Evolutionary conservation across 2,329 filamentous ascomycete genomes (phyloP), one percentile per base, ranked within the genome.

Genomic region (Arthrocladium fulminans): DNA sequence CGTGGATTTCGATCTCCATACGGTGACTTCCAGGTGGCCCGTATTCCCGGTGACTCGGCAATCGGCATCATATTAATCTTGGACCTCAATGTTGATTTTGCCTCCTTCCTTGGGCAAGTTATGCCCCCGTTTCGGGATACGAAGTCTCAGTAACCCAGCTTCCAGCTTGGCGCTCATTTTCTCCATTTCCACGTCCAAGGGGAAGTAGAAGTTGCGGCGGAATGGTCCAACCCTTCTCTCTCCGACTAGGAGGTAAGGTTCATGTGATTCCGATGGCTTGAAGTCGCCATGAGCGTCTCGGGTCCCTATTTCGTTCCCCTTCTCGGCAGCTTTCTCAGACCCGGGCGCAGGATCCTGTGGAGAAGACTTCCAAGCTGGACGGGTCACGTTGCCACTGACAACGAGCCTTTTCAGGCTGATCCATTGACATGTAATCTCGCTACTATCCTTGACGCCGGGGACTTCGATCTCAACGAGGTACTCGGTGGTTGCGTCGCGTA

Each of bases 131-230:
- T 55, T 55, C 8, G 53, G 53, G 20, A 55, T 17, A 27, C 53
- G 51, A 34, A 55, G 51, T 13, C 53, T 30, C 44, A 55, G 42
- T 44, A 55, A 25, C 6, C 53, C 53, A 25, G 49, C 53, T 2
- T 54, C 51, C 8, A 55, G 41, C 7, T 51, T 43, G 32, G 53
- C 53, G 32, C 53, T 55, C 43, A 55, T 45, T 29, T 54, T 51
- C 39, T 52, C 46, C 48, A 55, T 55, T 47, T 55, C 53, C 19
- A 55, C 51, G 29, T 55, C 53, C 8, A 54, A 49, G 45, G 53
- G 53, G 22, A 55, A 29, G 7, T 51, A 54, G 45, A 55, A 55
- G 2, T 51, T 55, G 45, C 53, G 53, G 38, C 53, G 47, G 51
- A 51, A 55, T 8, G 53, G 34, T 1, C 53, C 53, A 30, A 55